A percentile compares a stretch with the other conserved stretches of the same genome.
These are phyloP conservation scores for Trichoderma erinaceum DNA, from an alignment of 495 filamentous ascomycete genomes.

Conservation along the genomic window DNA sequence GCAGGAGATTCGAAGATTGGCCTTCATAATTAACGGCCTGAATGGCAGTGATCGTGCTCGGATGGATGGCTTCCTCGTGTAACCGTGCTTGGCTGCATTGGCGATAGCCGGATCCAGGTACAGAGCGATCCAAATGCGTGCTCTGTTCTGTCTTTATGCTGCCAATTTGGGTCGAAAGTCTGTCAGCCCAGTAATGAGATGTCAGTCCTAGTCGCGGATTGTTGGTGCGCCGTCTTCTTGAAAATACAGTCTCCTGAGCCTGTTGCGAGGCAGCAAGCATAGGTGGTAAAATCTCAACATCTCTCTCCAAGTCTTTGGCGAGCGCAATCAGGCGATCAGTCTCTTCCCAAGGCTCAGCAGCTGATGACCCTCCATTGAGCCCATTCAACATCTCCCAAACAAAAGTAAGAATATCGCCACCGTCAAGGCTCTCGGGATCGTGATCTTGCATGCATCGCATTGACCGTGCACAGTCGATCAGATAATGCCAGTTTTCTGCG, in stretches of 20 bases:
- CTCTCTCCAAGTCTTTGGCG: constrained; percentile 8
- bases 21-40: not conserved
- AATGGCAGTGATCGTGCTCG: not conserved
- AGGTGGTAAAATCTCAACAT: not conserved
- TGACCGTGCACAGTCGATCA: constrained; percentile 7
- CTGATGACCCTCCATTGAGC: not conserved
- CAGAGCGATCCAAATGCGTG: not conserved
- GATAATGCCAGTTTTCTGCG: constrained; percentile 7
- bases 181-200: constrained; percentile 2
- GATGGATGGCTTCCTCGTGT: not conserved
- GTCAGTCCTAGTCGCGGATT: not conserved
- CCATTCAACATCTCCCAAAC: not conserved
- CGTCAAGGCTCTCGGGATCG: not conserved
- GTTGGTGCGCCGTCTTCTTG: not conserved
- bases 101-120: not conserved
- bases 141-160: not conserved
- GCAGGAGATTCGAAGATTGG: not conserved
- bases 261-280: not conserved
- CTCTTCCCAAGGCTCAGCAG: not conserved
- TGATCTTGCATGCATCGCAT: not conserved
- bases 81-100: not conserved
- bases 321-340: constrained; percentile 12
- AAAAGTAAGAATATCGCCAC: not conserved
- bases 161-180: not conserved
- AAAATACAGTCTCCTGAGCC: not conserved